Evolutionary conservation across 345 rosid genomes (phyloP), one percentile per base, ranked within the genome.

Genomic region (Hibiscus trionum): DNA sequence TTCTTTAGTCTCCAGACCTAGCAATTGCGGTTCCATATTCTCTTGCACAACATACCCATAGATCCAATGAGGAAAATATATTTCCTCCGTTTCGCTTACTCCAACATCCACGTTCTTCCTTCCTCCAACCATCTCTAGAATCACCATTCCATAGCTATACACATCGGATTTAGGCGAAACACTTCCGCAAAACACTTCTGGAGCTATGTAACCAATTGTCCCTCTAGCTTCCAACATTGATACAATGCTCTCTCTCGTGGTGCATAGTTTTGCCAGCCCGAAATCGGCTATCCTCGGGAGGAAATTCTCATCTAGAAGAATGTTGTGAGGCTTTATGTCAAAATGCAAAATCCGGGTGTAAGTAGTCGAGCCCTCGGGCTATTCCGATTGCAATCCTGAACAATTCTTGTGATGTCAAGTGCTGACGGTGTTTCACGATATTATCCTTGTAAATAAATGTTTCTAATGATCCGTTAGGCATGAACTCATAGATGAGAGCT

Each of bases 101-200:
- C 19, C 66, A 15, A 15, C 15, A 26, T 56, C 44, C 0, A 14
- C 3, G 11, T 60, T 72, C 4, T 12, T 67, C 26, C 72, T 77
- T 15, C 53, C 61, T 1, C 77, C 80, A 2, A 64, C 72, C 75
- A 73, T 61, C 39, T 73, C 80, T 7, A 68, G 2, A 11, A 81
- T 7, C 79, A 81, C 52, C 84, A 77, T 75, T 0, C 81, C 81
- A 0, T 56, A 81, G 10, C 81, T 78, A 5, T 78, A 82, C 0
- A 76, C 84, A 62, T 78, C 82, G 0, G 78, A 79, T 50, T 76
- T 81, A 33, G 76, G 77, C 4, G 80, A 64, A 19, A 64, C 52
- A 4, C 52, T 12, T 5, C 69, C 68, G 33, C 52, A 39, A 19
- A 63, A 63, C 8, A 64, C 29, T 42, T 64, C 53, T 0, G 77